Evolutionary conservation across 805 yeast genomes (phyloP).

Genomic region (Ogataea nitratoaversa): DNA sequence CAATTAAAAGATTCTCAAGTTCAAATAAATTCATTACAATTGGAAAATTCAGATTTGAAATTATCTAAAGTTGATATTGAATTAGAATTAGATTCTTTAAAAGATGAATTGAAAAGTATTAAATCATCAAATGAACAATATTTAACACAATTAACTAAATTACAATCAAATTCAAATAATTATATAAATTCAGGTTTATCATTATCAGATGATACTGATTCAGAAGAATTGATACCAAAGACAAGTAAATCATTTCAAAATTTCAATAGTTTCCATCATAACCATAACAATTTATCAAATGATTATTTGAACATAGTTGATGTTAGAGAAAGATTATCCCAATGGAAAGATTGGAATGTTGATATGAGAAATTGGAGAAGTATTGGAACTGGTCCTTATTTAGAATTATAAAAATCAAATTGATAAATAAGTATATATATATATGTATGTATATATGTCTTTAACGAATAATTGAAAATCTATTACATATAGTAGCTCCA

Average conservation of each 20-base stretch:
- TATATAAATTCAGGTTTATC: background rate
- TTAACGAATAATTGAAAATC: background rate
- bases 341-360: conserved; percentile 82
- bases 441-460: background rate
- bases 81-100: conserved; percentile 34
- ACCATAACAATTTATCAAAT: conserved; percentile 19
- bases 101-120: conserved; percentile 30
- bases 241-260: conserved; percentile 21
- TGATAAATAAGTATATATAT: conserved; percentile 5
- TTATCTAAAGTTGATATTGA: conserved; percentile 30
- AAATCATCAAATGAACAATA: conserved; percentile 9
- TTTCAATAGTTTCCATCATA: conserved; percentile 18
- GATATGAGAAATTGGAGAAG: conserved; percentile 85
- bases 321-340: conserved; percentile 52
- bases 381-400: conserved; percentile 58
- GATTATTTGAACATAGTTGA: conserved; percentile 47
- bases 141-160: conserved; percentile 13
- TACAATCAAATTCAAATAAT: conserved; percentile 4
- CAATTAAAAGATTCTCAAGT: conserved; percentile 21
- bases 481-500: no score
- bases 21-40: conserved; percentile 10
- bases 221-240: conserved; percentile 2
- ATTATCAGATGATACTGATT: conserved; percentile 1
- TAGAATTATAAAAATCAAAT: conserved; percentile 36
- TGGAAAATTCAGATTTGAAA: conserved; percentile 25